Conservation (phyloP, 805 yeast species). For the Wickerhamomyces pijperi region DNA sequence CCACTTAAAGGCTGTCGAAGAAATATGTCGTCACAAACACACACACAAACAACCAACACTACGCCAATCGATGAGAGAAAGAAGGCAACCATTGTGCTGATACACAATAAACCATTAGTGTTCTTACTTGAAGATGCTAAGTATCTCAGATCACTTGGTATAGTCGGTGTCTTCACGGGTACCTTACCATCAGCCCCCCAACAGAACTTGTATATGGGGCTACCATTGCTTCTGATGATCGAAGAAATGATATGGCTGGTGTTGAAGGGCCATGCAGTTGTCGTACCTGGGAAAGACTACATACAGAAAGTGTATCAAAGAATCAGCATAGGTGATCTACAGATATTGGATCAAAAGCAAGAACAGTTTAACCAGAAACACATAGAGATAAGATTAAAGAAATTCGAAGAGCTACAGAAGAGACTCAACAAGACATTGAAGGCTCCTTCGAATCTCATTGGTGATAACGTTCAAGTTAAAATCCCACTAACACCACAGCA, state of each 20-base stretch:
- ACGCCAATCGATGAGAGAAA: too few species aligned
- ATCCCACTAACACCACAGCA: constrained; percentile 12
- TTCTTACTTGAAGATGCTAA: constrained; percentile 47
- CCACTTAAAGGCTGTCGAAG: too few species aligned
- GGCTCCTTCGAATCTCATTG: neutral
- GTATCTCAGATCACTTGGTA: constrained; percentile 45
- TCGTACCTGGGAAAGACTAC: constrained; percentile 31
- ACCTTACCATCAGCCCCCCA: constrained; percentile 87
- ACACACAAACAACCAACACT: too few species aligned
- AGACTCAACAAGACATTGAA: neutral
- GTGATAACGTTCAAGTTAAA: constrained; percentile 1
- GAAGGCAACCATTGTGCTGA: neutral
- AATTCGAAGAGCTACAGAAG: constrained; percentile 1
- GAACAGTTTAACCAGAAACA: constrained; percentile 5
- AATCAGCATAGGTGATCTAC: constrained; percentile 8
- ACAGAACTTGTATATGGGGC: constrained; percentile 77
- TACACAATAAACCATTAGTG: constrained; percentile 31
- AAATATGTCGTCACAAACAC: too few species aligned
- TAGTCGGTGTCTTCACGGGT: constrained; percentile 73
- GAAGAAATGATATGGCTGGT: constrained; percentile 70
- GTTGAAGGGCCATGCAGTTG: constrained; percentile 26
- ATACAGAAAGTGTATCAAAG: constrained; percentile 10
- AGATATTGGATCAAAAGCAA: constrained; percentile 5
- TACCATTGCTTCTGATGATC: constrained; percentile 63
- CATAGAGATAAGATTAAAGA: constrained; percentile 2